Percentiles rank a stretch among this genome's conserved stretches.
phyloP scores from a whole-genome alignment of 2,329 filamentous ascomycete genomes.

The Simplicillium aogashimaense region DNA sequence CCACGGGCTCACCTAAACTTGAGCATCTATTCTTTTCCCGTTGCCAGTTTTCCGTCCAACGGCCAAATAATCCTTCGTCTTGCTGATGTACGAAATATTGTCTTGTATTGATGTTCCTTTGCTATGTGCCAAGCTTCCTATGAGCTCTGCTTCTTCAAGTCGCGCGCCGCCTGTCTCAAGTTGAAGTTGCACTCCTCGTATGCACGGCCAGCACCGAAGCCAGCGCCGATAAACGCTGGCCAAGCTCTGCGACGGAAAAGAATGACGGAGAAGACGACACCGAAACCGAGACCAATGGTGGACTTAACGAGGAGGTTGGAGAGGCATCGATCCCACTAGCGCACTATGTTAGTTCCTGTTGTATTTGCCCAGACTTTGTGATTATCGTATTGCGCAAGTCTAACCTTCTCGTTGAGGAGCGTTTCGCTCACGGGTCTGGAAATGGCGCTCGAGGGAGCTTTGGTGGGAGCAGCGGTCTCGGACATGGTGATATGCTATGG shows the following conservation, averaged over 20 bases:
- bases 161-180: slow-evolving; percentile 51
- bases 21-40: background rate
- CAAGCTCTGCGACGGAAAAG: slow-evolving; percentile 97
- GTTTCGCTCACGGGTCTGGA: slow-evolving; percentile 92
- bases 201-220: slow-evolving; percentile 90
- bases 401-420: slow-evolving; percentile 97
- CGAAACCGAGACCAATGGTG: slow-evolving; percentile 89
- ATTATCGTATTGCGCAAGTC: slow-evolving; percentile 5
- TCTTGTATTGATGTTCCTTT: slow-evolving; percentile 3
- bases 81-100: slow-evolving; percentile 16
- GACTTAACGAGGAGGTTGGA: slow-evolving; percentile 97
- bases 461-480: slow-evolving; percentile 34
- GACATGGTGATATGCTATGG: slow-evolving; percentile 33
- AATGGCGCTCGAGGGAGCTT: slow-evolving; percentile 51
- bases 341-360: slow-evolving; percentile 11
- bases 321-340: slow-evolving; percentile 94
- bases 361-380: slow-evolving; percentile 6
- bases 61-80: slow-evolving; percentile 1
- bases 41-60: slow-evolving; percentile 1
- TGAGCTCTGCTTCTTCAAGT: slow-evolving; percentile 39
- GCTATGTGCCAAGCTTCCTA: slow-evolving; percentile 14
- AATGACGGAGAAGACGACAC: slow-evolving; percentile 96
- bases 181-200: slow-evolving; percentile 97
- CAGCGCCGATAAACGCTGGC: slow-evolving; percentile 84
- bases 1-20: slow-evolving; percentile 1